Base-by-base conservation (phyloP, 495 filamentous ascomycete genomes). In the Rhypophila decipiens region DNA sequence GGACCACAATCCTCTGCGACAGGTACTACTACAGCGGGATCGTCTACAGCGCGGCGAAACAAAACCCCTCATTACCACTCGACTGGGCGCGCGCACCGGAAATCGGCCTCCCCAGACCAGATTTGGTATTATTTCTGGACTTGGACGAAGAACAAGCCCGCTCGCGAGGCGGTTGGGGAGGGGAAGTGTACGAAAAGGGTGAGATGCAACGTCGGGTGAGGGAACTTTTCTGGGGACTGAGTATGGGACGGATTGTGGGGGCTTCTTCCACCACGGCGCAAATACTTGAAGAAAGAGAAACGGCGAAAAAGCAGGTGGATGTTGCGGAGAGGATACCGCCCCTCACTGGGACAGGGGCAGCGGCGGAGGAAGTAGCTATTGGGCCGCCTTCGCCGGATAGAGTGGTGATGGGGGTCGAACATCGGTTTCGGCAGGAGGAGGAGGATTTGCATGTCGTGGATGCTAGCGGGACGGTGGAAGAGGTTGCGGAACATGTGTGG, bases 31-130 rank as follows among this genome's bases (percentile, higher is more conserved):
- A 96, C 68, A 88, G 84, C 29, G 93, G 93, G 15, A 85, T 87
- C 39, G 88, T 96, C 17, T 98, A 97, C 68, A 87, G 84, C n/a
- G 86, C 88, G n/a, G 93, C 93, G 0, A 96, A 96, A 57, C 71
- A 77, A 19, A 87, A 86, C 57, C 78, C 82, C 7, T 68, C 65
- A 5, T 73, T 96, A 8, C 72, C 77, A 1, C 66, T 97, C 5
- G 65, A 76, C 3, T 96, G 91, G 87, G 88, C 87, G 34, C 74
- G 77, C 36, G 76, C 79, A 31, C 89, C 93, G 4, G 93, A 98
- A 57, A 73, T 87, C 18, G 93, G 93, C 4, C 72, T 98, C 8
- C 93, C 94, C 3, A 76, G 83, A 10, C 91, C 94, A 1, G 93
- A 98, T 66, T 57, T 88, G 9, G 90, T 90, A 20, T 52, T 98